These are phyloP conservation scores for Globisporangium uncinulatum DNA, from an alignment of 352 stramenopile species.

Conservation along the genomic window DNA sequence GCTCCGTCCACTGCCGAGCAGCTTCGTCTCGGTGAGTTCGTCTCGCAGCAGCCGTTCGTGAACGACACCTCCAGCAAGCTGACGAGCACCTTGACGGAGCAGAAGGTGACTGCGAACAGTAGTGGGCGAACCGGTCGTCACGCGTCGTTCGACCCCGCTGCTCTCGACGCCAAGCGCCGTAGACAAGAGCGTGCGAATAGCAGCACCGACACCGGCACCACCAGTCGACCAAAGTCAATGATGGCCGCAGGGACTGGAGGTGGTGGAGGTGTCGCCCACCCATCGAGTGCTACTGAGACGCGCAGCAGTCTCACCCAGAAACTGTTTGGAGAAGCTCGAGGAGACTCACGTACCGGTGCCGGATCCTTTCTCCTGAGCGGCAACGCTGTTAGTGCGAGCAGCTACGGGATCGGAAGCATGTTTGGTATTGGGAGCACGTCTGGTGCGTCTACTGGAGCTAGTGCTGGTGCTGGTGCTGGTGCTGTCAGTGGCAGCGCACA, in stretches of 20 bases:
- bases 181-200: slow-evolving; percentile 1
- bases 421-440: not conserved
- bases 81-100: slow-evolving; percentile 7
- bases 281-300: not conserved
- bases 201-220: not conserved
- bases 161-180: slow-evolving; percentile 10
- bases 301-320: slow-evolving; percentile 26
- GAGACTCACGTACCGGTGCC: not conserved
- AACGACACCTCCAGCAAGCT: not conserved
- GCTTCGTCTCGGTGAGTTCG: slow-evolving; percentile 18
- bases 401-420: slow-evolving; percentile 6
- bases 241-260: not conserved
- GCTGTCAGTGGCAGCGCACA: slow-evolving; percentile 14
- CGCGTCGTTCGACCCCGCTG: slow-evolving; percentile 19
- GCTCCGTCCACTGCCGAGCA: slow-evolving; percentile 14
- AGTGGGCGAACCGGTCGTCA: slow-evolving; percentile 2
- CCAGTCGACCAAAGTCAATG: slow-evolving; percentile 16
- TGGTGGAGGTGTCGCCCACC: not conserved
- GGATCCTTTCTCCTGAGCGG: not conserved
- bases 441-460: not conserved
- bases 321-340: slow-evolving; percentile 12
- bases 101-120: not conserved
- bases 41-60: slow-evolving; percentile 8
- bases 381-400: not conserved
- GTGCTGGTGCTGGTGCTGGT: not conserved